Evolutionary conservation across 2,329 filamentous ascomycete genomes (phyloP).

Genomic region (Ceratocystis diversiconidia): DNA sequence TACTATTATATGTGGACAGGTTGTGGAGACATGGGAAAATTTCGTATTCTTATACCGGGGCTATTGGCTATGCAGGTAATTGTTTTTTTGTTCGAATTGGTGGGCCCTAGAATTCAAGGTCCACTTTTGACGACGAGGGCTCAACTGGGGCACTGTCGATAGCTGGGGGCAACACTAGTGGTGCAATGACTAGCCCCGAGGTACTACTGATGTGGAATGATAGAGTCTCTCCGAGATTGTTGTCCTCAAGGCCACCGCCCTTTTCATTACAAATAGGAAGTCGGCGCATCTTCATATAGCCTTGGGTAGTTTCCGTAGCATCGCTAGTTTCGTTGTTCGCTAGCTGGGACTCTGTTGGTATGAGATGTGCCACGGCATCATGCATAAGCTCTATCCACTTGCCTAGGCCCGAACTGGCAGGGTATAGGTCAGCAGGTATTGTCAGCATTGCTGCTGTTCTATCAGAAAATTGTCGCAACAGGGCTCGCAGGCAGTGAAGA

Average conservation of each 20-base stretch:
- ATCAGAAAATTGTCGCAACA: constrained; percentile 53
- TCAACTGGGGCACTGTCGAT: constrained; percentile 42
- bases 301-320: constrained; percentile 33
- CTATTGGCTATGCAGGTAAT: background rate
- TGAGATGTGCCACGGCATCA: constrained; percentile 74
- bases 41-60: constrained; percentile 6
- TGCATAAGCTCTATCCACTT: constrained; percentile 74
- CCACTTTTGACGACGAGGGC: constrained; percentile 23
- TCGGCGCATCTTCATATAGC: constrained; percentile 69
- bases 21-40: constrained; percentile 6
- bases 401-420: constrained; percentile 58
- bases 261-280: constrained; percentile 78
- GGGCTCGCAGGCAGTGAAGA: constrained; percentile 59
- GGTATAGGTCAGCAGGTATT: constrained; percentile 65
- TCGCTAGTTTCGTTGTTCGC: constrained; percentile 11
- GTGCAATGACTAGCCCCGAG: constrained; percentile 69
- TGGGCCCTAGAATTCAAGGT: constrained; percentile 27
- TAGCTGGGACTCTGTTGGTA: constrained; percentile 15
- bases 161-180: constrained; percentile 77
- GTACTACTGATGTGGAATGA: constrained; percentile 76
- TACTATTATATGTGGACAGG: background rate
- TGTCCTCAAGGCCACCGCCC: constrained; percentile 59
- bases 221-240: constrained; percentile 65
- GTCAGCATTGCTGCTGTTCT: constrained; percentile 61
- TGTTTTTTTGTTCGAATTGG: background rate